A percentile compares a stretch with the other conserved stretches of the same genome.
These are phyloP conservation scores for Stereum hirsutum DNA, from an alignment of 1,284 basidiomycete genomes.

Conservation along the genomic window DNA sequence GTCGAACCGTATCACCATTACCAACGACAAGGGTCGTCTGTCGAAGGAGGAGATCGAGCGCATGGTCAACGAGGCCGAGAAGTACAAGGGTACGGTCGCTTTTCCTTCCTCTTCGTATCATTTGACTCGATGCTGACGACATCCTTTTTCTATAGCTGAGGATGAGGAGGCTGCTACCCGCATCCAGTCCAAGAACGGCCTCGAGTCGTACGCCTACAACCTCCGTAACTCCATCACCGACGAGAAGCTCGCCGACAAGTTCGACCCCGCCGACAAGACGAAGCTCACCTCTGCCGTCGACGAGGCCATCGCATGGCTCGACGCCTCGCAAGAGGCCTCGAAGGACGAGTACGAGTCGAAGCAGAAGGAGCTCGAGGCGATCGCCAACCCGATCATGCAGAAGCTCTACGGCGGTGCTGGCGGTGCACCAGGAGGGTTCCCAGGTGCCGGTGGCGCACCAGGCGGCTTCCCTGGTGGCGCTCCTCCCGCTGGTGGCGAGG, in stretches of 20 bases:
- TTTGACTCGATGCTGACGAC: slow-evolving; percentile 14
- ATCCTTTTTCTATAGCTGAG: slow-evolving; percentile 40
- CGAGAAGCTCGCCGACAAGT: slow-evolving; percentile 84
- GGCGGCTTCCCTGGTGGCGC: slow-evolving; percentile 35
- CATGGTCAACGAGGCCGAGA: slow-evolving; percentile 92
- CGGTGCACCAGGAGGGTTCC: slow-evolving; percentile 34
- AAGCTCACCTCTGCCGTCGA: slow-evolving; percentile 81
- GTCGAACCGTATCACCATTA: slow-evolving; percentile 93
- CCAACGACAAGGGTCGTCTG: slow-evolving; percentile 97
- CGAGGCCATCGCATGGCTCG: slow-evolving; percentile 86
- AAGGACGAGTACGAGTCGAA: slow-evolving; percentile 95
- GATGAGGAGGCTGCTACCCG: slow-evolving; percentile 78
- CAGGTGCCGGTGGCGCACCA: slow-evolving; percentile 26
- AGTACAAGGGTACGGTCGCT: slow-evolving; percentile 64
- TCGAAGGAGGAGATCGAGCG: slow-evolving; percentile 98
- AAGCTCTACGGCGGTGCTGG: slow-evolving; percentile 59
- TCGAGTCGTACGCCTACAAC: slow-evolving; percentile 96
- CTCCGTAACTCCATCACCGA: slow-evolving; percentile 86
- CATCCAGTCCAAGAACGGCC: slow-evolving; percentile 80
- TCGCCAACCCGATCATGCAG: slow-evolving; percentile 94
- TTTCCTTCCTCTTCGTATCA: not conserved
- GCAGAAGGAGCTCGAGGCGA: slow-evolving; percentile 91
- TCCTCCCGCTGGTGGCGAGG: slow-evolving; percentile 32
- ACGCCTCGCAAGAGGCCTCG: slow-evolving; percentile 80
- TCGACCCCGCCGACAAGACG: slow-evolving; percentile 82